phyloP scores from a whole-genome alignment of 495 filamentous ascomycete species.

The Umbilicaria muhlenbergii region DNA sequence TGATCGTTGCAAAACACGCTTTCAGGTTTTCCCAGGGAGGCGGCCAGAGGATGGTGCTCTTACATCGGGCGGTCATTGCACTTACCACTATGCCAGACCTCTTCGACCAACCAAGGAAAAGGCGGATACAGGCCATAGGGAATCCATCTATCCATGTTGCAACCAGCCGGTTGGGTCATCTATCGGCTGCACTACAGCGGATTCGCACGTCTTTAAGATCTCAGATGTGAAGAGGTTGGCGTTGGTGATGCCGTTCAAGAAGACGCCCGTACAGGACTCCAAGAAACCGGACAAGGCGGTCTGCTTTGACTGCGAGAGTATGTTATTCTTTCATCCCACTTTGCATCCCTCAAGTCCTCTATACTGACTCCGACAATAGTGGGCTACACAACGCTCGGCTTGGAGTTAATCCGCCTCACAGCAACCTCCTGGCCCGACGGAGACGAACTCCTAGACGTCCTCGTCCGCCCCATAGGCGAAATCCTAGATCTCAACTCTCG shows the following conservation, averaged over 20 bases:
- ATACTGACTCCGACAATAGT: constrained; percentile 17
- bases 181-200: constrained; percentile 50
- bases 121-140: constrained; percentile 27
- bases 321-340: too few species aligned
- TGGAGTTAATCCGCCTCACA: constrained; percentile 82
- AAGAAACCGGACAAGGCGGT: constrained; percentile 35
- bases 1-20: constrained; percentile 70
- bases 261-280: constrained; percentile 49
- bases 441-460: constrained; percentile 58
- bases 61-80: constrained; percentile 59
- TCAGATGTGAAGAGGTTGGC: constrained; percentile 61
- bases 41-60: constrained; percentile 65
- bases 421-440: constrained; percentile 75
- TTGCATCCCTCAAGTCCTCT: too few species aligned
- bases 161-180: constrained; percentile 50
- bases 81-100: constrained; percentile 55
- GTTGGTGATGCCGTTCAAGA: constrained; percentile 57
- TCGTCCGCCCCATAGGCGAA: constrained; percentile 72
- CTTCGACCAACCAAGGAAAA: constrained; percentile 34
- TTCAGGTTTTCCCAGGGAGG: constrained; percentile 85
- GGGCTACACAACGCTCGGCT: constrained; percentile 74
- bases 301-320: constrained; percentile 79
- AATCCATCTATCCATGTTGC: constrained; percentile 66
- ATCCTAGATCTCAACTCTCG: constrained; percentile 81
- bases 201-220: constrained; percentile 79